phyloP scores from a whole-genome alignment of 1,284 basidiomycete genomes.

The Malassezia japonica region DNA sequence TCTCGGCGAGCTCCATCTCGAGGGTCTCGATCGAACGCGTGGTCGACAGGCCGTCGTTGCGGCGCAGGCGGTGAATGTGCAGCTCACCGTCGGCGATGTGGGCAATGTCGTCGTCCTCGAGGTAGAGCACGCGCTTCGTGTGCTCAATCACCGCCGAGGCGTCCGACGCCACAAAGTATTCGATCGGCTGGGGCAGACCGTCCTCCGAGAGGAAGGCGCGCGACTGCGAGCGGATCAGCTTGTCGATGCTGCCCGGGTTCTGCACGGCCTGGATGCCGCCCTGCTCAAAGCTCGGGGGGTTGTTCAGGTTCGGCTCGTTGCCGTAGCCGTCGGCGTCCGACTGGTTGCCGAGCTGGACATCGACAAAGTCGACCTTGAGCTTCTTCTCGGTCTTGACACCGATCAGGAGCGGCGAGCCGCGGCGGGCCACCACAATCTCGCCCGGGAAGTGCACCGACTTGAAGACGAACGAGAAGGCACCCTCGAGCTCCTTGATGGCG shows the following conservation, averaged over 20 bases:
- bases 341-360: constrained; percentile 61
- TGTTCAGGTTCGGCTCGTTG: constrained; percentile 13
- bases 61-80: constrained; percentile 94
- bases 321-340: constrained; percentile 2
- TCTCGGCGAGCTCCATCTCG: constrained; percentile 96
- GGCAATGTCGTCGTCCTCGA: constrained; percentile 98
- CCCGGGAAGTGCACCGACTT: constrained; percentile 94
- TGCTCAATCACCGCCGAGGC: constrained; percentile 94
- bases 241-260: constrained; percentile 48
- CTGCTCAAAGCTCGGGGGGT: constrained; percentile 10
- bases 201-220: constrained; percentile 98
- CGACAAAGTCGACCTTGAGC: constrained; percentile 98
- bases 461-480: constrained; percentile 99
- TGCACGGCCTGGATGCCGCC: constrained; percentile 6
- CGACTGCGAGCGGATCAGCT: constrained; percentile 87
- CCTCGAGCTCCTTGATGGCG: constrained; percentile 94
- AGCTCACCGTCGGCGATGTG: constrained; percentile 91
- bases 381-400: constrained; percentile 99
- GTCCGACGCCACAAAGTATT: constrained; percentile 98
- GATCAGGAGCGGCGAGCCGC: constrained; percentile 90
- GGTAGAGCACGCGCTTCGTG: constrained; percentile 96
- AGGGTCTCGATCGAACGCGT: constrained; percentile 96
- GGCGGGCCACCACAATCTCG: constrained; percentile 87
- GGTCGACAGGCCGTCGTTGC: constrained; percentile 64
- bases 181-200: constrained; percentile 95